These are phyloP conservation scores for button mushroom (Agaricus bisporus) DNA, from an alignment of 768 basidiomycete genomes.

Conservation along the genomic window DNA sequence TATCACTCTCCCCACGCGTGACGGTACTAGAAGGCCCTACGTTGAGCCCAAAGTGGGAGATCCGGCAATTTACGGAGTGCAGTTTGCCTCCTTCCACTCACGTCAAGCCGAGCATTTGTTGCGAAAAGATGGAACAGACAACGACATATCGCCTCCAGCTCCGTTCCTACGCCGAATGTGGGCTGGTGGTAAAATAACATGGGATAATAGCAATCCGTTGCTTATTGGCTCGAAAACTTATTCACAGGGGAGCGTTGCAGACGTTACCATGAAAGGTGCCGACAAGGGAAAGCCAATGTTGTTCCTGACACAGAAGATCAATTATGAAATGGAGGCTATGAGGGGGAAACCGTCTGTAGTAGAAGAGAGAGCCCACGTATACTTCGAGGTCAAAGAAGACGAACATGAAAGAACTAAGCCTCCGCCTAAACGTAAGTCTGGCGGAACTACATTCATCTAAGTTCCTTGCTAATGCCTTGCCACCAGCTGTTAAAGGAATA, in stretches of 20 bases:
- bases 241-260: slow-evolving; percentile 41
- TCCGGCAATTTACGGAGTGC: slow-evolving; percentile 56
- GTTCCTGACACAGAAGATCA: slow-evolving; percentile 64
- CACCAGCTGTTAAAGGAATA: slow-evolving; percentile 39
- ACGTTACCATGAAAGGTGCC: slow-evolving; percentile 61
- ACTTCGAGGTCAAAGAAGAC: slow-evolving; percentile 25
- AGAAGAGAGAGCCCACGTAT: slow-evolving; percentile 70
- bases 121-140: slow-evolving; percentile 67
- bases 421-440: background rate
- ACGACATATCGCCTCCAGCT: slow-evolving; percentile 63
- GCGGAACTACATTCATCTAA: too few species aligned
- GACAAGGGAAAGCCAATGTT: slow-evolving; percentile 62
- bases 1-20: slow-evolving; percentile 68
- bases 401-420: slow-evolving; percentile 11
- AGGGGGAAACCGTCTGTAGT: slow-evolving; percentile 38
- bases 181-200: slow-evolving; percentile 66
- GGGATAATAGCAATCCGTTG: slow-evolving; percentile 45
- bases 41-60: slow-evolving; percentile 32
- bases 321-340: slow-evolving; percentile 37
- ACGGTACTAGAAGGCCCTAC: slow-evolving; percentile 44
- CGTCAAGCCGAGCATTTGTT: slow-evolving; percentile 50
- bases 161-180: slow-evolving; percentile 81
- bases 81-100: slow-evolving; percentile 71
- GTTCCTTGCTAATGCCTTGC: background rate
- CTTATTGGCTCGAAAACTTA: slow-evolving; percentile 46